Base-by-base conservation (phyloP, 1,284 basidiomycete genomes). In the Tylopilus orsonianus region DNA sequence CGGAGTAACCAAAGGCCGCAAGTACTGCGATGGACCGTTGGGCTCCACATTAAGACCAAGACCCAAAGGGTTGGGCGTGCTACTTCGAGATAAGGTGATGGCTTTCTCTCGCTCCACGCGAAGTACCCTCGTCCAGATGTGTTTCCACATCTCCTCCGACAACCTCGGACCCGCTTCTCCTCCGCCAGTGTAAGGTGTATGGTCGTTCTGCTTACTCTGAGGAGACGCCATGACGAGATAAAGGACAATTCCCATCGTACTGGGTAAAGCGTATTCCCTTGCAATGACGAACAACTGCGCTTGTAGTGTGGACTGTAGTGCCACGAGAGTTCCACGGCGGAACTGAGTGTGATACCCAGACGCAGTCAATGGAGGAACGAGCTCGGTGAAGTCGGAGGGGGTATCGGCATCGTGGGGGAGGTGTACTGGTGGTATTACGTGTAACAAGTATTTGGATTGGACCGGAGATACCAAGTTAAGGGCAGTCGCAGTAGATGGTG, bases 181-280 rank as follows among this genome's bases (percentile, higher is more conserved):
- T n/a, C 56, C 59, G 18, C 66, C 55, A 39, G 45, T 41, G n/a
- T 43, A 55, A 42, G 50, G 46, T 29, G 50, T 37, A 8, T 53
- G 51, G 30, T 48, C 52, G 37, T 46, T 49, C 16, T 56, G 48
- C 35, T 49, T 43, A 30, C 49, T 56, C 34, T 56, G 58, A n/a
- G 69, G 54, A 46, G 73, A 57, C 33, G 73, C 65, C 19, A 75
- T 72, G 38, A 89, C 74, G 37, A 93, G 79, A 63, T 90, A 93
- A 4, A 93, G 72, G 36, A 90, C 72, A 46, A 93, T 70, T 13
- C 91, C 90, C 13, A 79, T 68, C 0, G 86, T 87, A 57, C 86
- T 90, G 1, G 90, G 90, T 12, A 93, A 73, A 8, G 86, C 86
- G 62, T 92, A 93, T 67, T 93, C 90, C 62, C 83, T 83, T n/a